phyloP scores from a whole-genome alignment of 2,329 filamentous ascomycete genomes.

The Alternaria sp. region DNA sequence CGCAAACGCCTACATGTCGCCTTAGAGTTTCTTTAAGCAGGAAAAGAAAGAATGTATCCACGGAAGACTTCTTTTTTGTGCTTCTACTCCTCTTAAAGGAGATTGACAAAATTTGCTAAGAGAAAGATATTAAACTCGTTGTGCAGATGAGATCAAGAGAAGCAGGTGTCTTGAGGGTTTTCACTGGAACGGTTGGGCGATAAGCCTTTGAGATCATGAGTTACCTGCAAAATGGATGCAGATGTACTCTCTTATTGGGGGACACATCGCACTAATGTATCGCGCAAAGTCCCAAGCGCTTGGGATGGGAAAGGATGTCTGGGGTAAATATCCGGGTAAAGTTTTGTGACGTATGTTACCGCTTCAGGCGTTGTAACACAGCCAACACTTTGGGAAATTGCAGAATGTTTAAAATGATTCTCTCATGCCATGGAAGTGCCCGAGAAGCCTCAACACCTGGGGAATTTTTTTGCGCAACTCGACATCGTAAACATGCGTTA shows the following conservation, averaged over 20 bases:
- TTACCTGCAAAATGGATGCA: neutral
- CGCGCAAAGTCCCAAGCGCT: slow-evolving; percentile 19
- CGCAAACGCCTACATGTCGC: no score
- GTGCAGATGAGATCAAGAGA: neutral
- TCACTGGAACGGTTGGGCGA: neutral
- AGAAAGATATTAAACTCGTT: neutral
- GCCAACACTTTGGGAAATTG: neutral
- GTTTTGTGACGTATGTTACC: neutral
- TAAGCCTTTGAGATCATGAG: neutral
- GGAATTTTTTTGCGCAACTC: neutral
- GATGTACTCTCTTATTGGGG: neutral
- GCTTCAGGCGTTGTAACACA: neutral
- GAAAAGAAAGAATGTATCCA: no score
- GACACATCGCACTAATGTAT: no score
- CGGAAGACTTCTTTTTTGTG: no score
- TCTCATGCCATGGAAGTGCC: no score
- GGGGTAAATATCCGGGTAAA: slow-evolving; percentile 21
- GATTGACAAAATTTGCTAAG: no score
- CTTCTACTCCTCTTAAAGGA: no score
- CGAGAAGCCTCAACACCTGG: no score
- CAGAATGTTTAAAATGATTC: neutral
- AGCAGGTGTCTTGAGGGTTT: neutral
- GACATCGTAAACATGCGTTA: neutral
- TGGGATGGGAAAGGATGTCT: slow-evolving; percentile 6
- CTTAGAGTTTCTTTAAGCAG: no score